Evolutionary conservation across 139 green algal genomes (phyloP).

Genomic region (Chlorella ohadii): DNA sequence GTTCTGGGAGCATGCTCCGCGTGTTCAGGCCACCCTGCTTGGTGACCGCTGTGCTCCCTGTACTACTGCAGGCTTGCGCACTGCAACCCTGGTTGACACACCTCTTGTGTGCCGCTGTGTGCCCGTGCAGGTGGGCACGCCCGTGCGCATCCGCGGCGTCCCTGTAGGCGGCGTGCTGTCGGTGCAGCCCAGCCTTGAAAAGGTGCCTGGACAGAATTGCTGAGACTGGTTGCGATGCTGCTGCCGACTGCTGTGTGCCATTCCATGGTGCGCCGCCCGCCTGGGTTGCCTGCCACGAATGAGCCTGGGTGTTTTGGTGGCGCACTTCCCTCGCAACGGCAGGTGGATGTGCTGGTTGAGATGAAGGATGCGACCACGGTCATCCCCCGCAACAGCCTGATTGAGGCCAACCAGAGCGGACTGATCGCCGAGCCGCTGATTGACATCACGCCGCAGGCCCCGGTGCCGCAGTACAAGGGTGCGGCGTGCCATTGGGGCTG

Average conservation of each 20-base stretch:
- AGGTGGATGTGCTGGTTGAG: conserved; percentile 86
- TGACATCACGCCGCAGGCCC: conserved; percentile 94
- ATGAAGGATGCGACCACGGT: conserved; percentile 89
- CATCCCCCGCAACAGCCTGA: conserved; percentile 91
- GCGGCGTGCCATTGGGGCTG: background rate
- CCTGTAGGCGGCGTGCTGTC: conserved; percentile 88
- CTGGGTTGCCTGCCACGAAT: too few relatives aligned
- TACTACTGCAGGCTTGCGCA: too few relatives aligned
- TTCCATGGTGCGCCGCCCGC: too few relatives aligned
- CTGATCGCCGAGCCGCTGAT: conserved; percentile 97
- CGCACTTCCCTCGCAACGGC: background rate
- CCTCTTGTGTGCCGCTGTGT: too few relatives aligned
- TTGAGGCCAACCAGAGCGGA: conserved; percentile 98
- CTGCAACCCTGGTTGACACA: too few relatives aligned
- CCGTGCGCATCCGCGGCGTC: conserved; percentile 78
- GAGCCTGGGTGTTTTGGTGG: too few relatives aligned
- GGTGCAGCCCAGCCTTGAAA: conserved; percentile 89
- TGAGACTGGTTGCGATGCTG: too few relatives aligned
- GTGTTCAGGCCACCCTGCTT: too few relatives aligned
- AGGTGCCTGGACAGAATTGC: conserved; percentile 33
- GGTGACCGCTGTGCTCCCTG: too few relatives aligned
- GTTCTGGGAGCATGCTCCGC: too few relatives aligned
- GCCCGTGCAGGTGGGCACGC: conserved; percentile 77
- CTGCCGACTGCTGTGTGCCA: too few relatives aligned
- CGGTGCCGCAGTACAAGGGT: conserved; percentile 77